phyloP scores from a whole-genome alignment of 2,329 filamentous ascomycete genomes.

The Cordyceps farinosa region DNA sequence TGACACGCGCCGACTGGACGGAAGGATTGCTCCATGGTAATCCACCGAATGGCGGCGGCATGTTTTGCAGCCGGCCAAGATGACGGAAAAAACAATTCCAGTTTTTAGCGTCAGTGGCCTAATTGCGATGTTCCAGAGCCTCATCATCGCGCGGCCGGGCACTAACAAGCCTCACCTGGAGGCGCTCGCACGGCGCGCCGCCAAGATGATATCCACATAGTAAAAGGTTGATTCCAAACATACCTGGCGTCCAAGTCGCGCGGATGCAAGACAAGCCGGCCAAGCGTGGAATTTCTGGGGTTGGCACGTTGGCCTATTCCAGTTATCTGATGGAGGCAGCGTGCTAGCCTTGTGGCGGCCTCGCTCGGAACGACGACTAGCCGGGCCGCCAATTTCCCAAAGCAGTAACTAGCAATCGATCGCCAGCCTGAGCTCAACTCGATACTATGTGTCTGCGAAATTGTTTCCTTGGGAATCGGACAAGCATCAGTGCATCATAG shows the following conservation, averaged over 20 bases:
- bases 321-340: not conserved
- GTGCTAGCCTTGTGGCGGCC: not conserved
- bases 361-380: not conserved
- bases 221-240: slow-evolving; percentile 3
- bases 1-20: not conserved
- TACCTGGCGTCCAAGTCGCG: not conserved
- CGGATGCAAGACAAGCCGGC: slow-evolving; percentile 3
- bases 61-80: not conserved
- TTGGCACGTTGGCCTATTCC: not conserved
- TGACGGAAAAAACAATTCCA: not conserved
- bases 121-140: not conserved
- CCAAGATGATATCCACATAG: not conserved
- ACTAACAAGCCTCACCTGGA: not conserved
- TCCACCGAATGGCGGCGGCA: not conserved
- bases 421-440: not conserved
- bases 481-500: not conserved
- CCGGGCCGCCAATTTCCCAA: not conserved
- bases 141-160: not conserved
- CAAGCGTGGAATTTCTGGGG: not conserved
- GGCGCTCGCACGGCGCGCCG: not conserved
- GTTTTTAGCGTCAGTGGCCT: not conserved
- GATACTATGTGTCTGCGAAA: not conserved
- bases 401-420: not conserved
- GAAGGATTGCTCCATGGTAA: not conserved
- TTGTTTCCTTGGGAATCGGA: not conserved